Conservation (phyloP, 352 stramenopile species). For the Pythium sukuiense region DNA sequence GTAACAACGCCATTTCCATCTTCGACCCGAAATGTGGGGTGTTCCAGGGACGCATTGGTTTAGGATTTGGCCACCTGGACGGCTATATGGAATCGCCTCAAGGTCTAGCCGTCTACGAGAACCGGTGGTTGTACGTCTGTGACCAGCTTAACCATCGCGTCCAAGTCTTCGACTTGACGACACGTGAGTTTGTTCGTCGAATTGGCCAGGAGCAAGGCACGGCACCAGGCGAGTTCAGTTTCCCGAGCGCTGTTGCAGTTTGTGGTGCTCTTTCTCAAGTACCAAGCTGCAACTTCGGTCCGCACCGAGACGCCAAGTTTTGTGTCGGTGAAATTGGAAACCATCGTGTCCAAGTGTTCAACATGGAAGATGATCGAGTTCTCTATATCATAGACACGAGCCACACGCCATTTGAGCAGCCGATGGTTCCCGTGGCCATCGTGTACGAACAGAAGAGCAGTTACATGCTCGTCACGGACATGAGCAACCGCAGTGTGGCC, state of each 20-base stretch:
- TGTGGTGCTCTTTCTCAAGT: constrained; percentile 35
- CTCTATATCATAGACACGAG: constrained; percentile 29
- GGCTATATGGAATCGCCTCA: constrained; percentile 58
- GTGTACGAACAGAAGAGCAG: constrained; percentile 48
- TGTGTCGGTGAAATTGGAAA: constrained; percentile 55
- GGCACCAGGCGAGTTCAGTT: constrained; percentile 43
- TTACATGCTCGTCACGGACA: constrained; percentile 48
- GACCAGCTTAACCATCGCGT: constrained; percentile 75
- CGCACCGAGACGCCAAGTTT: constrained; percentile 47
- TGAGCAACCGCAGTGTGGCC: constrained; percentile 40
- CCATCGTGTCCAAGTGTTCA: constrained; percentile 54
- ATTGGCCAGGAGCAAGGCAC: constrained; percentile 41
- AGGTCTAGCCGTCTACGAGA: constrained; percentile 44
- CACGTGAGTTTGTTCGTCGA: constrained; percentile 21
- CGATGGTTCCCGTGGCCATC: constrained; percentile 40
- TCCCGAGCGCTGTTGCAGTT: constrained; percentile 45
- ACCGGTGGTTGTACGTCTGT: constrained; percentile 47
- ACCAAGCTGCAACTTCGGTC: constrained; percentile 51
- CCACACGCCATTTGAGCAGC: constrained; percentile 43
- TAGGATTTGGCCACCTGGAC: constrained; percentile 52
- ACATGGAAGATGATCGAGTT: constrained; percentile 30
- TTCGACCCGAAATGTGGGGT: constrained; percentile 42
- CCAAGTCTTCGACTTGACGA: constrained; percentile 51
- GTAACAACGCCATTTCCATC: constrained; percentile 59
- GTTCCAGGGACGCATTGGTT: constrained; percentile 44